Evolutionary conservation across 208 protist genomes (phyloP).

Genomic region (Trichomonas vaginalis): DNA sequence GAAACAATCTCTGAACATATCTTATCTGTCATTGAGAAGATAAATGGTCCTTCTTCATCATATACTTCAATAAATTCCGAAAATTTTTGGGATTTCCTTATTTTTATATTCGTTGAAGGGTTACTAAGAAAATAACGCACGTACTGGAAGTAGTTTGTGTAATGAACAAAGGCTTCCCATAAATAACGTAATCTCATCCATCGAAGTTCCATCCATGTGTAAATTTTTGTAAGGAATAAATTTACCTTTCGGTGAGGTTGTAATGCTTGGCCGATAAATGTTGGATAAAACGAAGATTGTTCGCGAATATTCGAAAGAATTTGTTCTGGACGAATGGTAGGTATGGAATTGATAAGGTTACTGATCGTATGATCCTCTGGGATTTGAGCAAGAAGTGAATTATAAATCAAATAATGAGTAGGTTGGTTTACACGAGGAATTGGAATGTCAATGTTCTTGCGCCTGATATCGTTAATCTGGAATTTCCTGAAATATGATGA

Average conservation of each 20-base stretch:
- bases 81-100: neutral
- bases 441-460: neutral
- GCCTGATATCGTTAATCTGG: neutral
- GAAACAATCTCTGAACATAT: neutral
- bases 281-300: neutral
- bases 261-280: neutral
- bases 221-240: neutral
- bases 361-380: neutral
- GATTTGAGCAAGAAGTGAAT: neutral
- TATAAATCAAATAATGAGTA: neutral
- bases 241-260: neutral
- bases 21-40: neutral
- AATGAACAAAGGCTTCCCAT: neutral
- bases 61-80: neutral
- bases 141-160: neutral
- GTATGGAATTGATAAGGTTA: neutral
- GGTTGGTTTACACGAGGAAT: neutral
- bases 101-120: neutral
- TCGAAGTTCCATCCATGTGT: neutral
- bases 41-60: neutral
- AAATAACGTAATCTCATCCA: neutral
- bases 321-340: neutral
- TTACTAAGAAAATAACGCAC: neutral
- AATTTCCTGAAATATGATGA: neutral
- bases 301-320: neutral